Evolutionary conservation across 345 rosid species (phyloP), one percentile per base, ranked within the genome.

Genomic region (Orychophragmus violaceus): DNA sequence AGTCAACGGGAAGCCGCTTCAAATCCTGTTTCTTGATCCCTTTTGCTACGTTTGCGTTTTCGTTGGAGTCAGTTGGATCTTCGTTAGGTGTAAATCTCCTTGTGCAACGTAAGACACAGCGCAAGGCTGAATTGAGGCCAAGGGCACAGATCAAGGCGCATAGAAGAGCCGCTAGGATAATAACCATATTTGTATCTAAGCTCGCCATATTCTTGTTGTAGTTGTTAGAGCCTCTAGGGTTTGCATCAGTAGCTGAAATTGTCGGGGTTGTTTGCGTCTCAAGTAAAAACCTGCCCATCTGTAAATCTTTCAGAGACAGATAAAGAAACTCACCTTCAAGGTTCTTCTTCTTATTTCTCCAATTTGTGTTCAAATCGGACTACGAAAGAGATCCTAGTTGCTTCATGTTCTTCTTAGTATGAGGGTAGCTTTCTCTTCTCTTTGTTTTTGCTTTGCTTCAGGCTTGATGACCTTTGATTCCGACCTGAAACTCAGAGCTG

Each of bases 151-250:
- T 79, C 66, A 86, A 46, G 1, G 88, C 87, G 21, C 85, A 83
- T 18, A 86, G 78, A 71, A 86, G 66, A 53, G 87, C 85, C 18
- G 88, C 85, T 10, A 86, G 75, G 66, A 84, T 78, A 25, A 86
- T 82, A 65, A 86, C 84, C 87, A 86, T 86, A 78, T 82, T 84
- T 39, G 88, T 80, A 68, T 86, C 88, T 12, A 86, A 79, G 5
- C 48, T 82, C 19, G 84, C 82, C 69, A 84, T 85, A 3, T 53
- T 81, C 13, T 51, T 28, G 29, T 39, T 23, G 74, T 74, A 10
- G 59, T 18, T 21, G 60, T 36, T n/a, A 51, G 67, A 1, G 73
- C 19, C 55, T 19, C 25, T 46, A 58, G 58, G 65, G 28, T 35
- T 59, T 68, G 51, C 63, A 69, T 58, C 66, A 24, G 51, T 44